phyloP scores from a whole-genome alignment of 768 basidiomycete species.

The Macrolepiota fuliginosa region DNA sequence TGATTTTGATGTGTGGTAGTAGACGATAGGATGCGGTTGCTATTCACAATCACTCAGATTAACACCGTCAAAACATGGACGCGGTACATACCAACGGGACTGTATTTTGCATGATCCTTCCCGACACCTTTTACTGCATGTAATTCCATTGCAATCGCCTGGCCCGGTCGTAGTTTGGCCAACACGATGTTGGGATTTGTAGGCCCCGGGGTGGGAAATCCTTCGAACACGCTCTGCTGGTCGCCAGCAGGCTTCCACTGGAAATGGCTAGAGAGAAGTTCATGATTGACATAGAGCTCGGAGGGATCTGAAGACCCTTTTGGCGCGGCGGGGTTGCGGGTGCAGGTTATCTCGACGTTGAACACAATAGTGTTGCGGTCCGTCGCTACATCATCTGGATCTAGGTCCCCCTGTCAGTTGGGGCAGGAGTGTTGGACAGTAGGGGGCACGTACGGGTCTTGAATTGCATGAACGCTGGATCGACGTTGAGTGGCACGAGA shows the following conservation, averaged over 20 bases:
- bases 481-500: conserved; percentile 83
- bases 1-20: conserved; percentile 78
- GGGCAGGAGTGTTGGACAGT: background rate
- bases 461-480: conserved; percentile 72
- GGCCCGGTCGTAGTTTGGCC: conserved; percentile 90
- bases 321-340: conserved; percentile 53
- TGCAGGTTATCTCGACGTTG: conserved; percentile 64
- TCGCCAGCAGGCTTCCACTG: conserved; percentile 82
- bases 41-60: conserved; percentile 24
- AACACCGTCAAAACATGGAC: background rate
- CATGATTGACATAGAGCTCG: conserved; percentile 70
- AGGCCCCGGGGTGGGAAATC: conserved; percentile 49
- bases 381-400: conserved; percentile 59
- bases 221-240: conserved; percentile 60
- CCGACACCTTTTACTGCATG: conserved; percentile 93
- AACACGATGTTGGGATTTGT: conserved; percentile 84
- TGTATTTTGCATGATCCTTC: conserved; percentile 95
- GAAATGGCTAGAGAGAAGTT: conserved; percentile 65
- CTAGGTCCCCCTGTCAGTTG: conserved; percentile 18
- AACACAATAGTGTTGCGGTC: conserved; percentile 95
- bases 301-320: conserved; percentile 53
- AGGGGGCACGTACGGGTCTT: conserved; percentile 34
- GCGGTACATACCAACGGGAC: conserved; percentile 74
- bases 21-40: conserved; percentile 96
- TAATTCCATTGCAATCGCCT: conserved; percentile 78